Evolutionary conservation across 1,284 basidiomycete species (phyloP), one percentile per base, ranked within the genome.

Genomic region (Calocybe gambosa): DNA sequence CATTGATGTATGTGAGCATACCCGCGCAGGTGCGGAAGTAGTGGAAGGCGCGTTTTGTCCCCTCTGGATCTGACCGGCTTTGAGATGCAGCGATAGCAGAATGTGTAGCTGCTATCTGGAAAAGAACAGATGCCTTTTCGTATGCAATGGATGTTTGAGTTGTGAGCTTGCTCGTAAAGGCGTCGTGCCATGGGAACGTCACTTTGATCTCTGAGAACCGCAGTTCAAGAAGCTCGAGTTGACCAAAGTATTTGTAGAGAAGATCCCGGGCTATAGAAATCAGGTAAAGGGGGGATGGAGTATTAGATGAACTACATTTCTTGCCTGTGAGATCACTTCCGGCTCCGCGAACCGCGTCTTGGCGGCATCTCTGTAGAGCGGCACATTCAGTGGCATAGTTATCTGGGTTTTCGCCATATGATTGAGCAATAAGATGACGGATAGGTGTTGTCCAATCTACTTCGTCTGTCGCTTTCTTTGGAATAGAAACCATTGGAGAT

Each of bases 201-300:
- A 97, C 92, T 58, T 92, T 81, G 51, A 99, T 89, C 65, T 99
- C 96, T 5, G 95, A 84, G 66, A 99, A 99, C 23, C 96, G 84
- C 42, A 99, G 78, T 62, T 99, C 96, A 31, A 99, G 83, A 23
- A 99, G 80, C 62, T 99, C 96, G 29, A 99, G 85, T 67, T 99
- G 95, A 36, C 96, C 95, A 71, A 99, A 99, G 75, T 99, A 99
- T 67, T 96, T 98, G 83, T 95, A 98, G 39, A 99, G 75, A 19
- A 99, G 74, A 68, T 99, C 96, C 37, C 95, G 78, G 16, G 85
- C 93, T 81, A 34, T 15, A n/a, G 13, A 6, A 16, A 15, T n/a
- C n/a, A n/a, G n/a, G n/a, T n/a, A n/a, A n/a, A n/a, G n/a, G n/a
- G n/a, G n/a, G n/a, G n/a, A n/a, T n/a, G n/a, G n/a, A n/a, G n/a